Evolutionary conservation across 768 basidiomycete genomes (phyloP), one percentile per base, ranked within the genome.

Genomic region (Boletus fagicola): DNA sequence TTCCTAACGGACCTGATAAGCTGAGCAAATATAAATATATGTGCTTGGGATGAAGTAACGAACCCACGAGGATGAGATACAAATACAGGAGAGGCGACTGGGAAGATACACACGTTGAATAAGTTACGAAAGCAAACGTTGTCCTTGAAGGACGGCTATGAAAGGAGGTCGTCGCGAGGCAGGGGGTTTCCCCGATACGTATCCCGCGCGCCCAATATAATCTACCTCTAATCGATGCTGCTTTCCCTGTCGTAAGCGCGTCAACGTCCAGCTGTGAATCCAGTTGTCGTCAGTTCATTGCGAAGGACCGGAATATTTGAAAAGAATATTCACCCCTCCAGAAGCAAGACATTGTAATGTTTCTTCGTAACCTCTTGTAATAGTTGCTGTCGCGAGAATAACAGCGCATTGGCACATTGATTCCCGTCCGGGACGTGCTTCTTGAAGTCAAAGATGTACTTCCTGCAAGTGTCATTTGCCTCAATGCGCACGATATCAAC

Each of bases 181-280:
- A n/a, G 79, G 77, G 26, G 77, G 57, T 62, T 83, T 78, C 33
- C 81, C 83, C 0, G 75, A 66, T 44, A 80, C 77, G 59, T 75
- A 81, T 48, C 86, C 90, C 18, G 87, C 86, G 59, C 86, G 79
- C 7, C 84, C 90, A 54, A 69, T 78, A 71, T 92, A 92, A 57
- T 81, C 79, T 20, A 92, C 81, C 66, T 89, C 83, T 38, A 89
- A 76, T 30, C 90, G 82, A 72, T 86, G 77, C 33, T 74, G 74
- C 63, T 83, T 84, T 51, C 80, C 84, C 63, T 77, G 81, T 54
- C 88, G 85, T 63, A 84, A 78, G 24, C 86, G 70, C 6, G 86
- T 89, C 51, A 88, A 65, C 36, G 75, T 75, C 89, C 89, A 91
- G 59, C 89, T 90, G 63, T 20, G 49, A 49, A 47, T 46, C 54